phyloP scores from a whole-genome alignment of 495 filamentous ascomycete species.

The Penicillium atrosanguineum region DNA sequence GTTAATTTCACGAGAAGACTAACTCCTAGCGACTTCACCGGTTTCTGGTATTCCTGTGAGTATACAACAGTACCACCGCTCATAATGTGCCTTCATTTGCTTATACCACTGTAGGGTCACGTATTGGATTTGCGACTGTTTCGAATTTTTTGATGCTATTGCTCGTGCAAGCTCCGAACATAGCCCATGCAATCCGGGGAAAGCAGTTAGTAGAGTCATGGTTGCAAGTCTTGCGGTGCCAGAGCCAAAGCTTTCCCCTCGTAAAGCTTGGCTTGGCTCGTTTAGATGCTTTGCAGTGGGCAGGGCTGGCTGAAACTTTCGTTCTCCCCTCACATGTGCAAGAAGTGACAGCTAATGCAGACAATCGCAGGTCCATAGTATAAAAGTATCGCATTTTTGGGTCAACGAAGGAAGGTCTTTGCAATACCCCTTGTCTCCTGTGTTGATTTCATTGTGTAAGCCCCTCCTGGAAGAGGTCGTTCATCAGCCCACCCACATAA shows the following conservation, averaged over 20 bases:
- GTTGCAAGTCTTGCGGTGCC: slow-evolving; percentile 30
- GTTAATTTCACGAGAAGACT: slow-evolving; percentile 32
- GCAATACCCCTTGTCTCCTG: too few species aligned
- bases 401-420: too few species aligned
- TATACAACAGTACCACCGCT: not conserved
- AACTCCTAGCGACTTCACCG: slow-evolving; percentile 29
- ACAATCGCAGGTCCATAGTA: too few species aligned
- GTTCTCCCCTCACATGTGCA: slow-evolving; percentile 29
- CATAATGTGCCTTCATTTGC: not conserved
- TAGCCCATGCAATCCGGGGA: slow-evolving; percentile 26
- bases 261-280: slow-evolving; percentile 32
- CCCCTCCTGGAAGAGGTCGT: too few species aligned
- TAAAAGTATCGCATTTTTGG: not conserved
- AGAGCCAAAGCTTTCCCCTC: slow-evolving; percentile 30
- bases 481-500: too few species aligned
- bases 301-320: slow-evolving; percentile 25
- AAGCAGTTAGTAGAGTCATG: slow-evolving; percentile 35
- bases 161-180: slow-evolving; percentile 33
- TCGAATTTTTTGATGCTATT: slow-evolving; percentile 38
- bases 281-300: slow-evolving; percentile 31
- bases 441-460: too few species aligned
- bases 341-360: slow-evolving; percentile 7
- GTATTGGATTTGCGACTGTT: slow-evolving; percentile 36
- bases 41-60: slow-evolving; percentile 41
- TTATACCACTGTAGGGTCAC: slow-evolving; percentile 25